Evolutionary conservation across 2,329 filamentous ascomycete genomes (phyloP).

Genomic region (Hypoxylon sp.): DNA sequence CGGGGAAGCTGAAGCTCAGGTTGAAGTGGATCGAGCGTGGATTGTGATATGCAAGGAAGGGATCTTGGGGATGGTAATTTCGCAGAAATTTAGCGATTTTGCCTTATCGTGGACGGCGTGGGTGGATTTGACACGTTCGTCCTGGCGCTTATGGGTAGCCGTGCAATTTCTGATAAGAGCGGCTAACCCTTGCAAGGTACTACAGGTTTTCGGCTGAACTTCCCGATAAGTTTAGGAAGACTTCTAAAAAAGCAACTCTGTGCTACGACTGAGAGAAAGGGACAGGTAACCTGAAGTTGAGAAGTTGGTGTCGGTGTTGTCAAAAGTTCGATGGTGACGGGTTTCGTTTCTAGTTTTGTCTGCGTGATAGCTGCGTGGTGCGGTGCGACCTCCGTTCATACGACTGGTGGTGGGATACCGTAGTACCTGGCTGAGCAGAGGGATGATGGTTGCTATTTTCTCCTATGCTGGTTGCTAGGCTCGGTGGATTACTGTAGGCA

Average conservation of each 20-base stretch:
- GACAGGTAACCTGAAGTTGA: not conserved
- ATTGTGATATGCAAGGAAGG: slow-evolving; percentile 42
- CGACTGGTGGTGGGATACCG: slow-evolving; percentile 14
- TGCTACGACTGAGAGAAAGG: not conserved
- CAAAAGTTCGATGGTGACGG: slow-evolving; percentile 13
- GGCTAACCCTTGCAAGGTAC: slow-evolving; percentile 25
- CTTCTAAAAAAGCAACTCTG: slow-evolving; percentile 8
- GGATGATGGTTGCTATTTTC: slow-evolving; percentile 34
- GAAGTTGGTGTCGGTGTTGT: slow-evolving; percentile 3
- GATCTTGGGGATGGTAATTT: slow-evolving; percentile 38
- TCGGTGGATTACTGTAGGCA: slow-evolving; percentile 32
- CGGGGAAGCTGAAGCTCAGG: slow-evolving; percentile 39
- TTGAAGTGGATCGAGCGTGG: slow-evolving; percentile 44
- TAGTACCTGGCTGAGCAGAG: too few relatives aligned
- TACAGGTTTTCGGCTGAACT: slow-evolving; percentile 15
- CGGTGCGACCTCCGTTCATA: slow-evolving; percentile 8
- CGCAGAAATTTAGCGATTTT: slow-evolving; percentile 30
- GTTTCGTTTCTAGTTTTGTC: slow-evolving; percentile 19
- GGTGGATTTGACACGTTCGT: slow-evolving; percentile 25
- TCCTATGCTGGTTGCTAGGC: slow-evolving; percentile 28
- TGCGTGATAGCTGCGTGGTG: slow-evolving; percentile 9
- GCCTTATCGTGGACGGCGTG: slow-evolving; percentile 33
- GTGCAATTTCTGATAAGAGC: slow-evolving; percentile 37
- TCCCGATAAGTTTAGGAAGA: slow-evolving; percentile 16
- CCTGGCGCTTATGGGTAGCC: slow-evolving; percentile 4